Conservation (phyloP, 305 asterid species). For the Rubia peregrina region DNA sequence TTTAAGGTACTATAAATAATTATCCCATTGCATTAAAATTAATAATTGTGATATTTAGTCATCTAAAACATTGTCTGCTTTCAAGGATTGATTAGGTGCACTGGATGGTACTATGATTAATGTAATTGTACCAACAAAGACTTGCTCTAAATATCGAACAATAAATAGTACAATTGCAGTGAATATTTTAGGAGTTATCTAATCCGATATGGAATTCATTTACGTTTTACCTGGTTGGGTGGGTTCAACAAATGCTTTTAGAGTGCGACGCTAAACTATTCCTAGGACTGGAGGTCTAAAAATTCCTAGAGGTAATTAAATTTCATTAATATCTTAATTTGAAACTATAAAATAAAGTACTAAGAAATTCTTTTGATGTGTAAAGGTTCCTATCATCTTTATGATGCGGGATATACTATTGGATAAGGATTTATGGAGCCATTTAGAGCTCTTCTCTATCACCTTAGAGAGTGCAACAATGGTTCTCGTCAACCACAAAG, state of each 20-base stretch:
- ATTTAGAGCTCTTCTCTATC: neutral
- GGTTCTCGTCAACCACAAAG: neutral
- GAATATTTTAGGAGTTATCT: neutral
- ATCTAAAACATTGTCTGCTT: too few species aligned
- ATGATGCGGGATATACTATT: neutral
- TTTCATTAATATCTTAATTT: neutral
- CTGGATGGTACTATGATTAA: neutral
- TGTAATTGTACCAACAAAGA: neutral
- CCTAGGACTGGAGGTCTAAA: neutral
- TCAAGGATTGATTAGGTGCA: too few species aligned
- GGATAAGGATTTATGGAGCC: neutral
- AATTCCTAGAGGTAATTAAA: constrained; percentile 4
- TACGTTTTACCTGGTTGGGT: constrained; percentile 8
- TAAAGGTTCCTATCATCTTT: constrained; percentile 7
- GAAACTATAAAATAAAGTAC: neutral
- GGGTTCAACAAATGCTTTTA: neutral
- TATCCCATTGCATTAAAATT: too few species aligned
- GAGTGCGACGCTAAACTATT: neutral
- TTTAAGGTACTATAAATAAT: too few species aligned
- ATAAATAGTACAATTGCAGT: constrained; percentile 5
- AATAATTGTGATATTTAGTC: too few species aligned
- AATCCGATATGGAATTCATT: neutral
- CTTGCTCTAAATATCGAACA: constrained; percentile 1
- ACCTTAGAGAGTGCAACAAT: too few species aligned
- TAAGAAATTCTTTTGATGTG: neutral